Evolutionary conservation across 305 asterid species (phyloP), one percentile per base, ranked within the genome.

Genomic region (Fraxinus nigra): DNA sequence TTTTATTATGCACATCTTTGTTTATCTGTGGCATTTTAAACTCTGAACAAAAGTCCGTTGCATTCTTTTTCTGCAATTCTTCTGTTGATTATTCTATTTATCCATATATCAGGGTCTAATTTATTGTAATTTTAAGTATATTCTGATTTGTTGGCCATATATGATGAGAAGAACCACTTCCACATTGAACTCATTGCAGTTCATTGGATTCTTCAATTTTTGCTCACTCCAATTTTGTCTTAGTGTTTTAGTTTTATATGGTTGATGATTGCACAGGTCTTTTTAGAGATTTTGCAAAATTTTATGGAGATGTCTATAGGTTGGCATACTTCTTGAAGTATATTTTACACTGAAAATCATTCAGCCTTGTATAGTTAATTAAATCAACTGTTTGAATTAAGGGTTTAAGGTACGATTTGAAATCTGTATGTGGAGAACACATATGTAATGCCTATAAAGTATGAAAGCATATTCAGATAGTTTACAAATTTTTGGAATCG

Each of bases 11-110:
- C 0, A 4, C 37, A 72, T 81, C 76, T 78, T 79, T 83, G 37
- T 84, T 76, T 34, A 43, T 85, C 72, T 79, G n/a, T 72, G 79
- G 79, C 73, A 51, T 82, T 76, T 84, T 80, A 33, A 20, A 24
- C 61, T 67, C 72, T 76, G 51, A 70, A 70, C 46, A 18, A 11
- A 4, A 72, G 4, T 28, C 81, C 76, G 51, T 79, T 82, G 77
- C 54, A 69, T 72, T 79, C 13, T 8, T 34, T 70, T 65, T 72
- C 65, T 65, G 11, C 13, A 67, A n/a, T 38, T 30, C 26, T 28
- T 67, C 80, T 70, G n/a, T 7, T 43, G 11, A 46, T 75, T 24
- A 3, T 46, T 54, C 51, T 13, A 24, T 81, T 7, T 67, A 67
- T 13, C 18, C 26, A 10, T 8, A 3, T 22, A 30, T 56, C 51